Evolutionary conservation across 2,329 filamentous ascomycete genomes (phyloP).

Genomic region (Trichoderma lentiforme): DNA sequence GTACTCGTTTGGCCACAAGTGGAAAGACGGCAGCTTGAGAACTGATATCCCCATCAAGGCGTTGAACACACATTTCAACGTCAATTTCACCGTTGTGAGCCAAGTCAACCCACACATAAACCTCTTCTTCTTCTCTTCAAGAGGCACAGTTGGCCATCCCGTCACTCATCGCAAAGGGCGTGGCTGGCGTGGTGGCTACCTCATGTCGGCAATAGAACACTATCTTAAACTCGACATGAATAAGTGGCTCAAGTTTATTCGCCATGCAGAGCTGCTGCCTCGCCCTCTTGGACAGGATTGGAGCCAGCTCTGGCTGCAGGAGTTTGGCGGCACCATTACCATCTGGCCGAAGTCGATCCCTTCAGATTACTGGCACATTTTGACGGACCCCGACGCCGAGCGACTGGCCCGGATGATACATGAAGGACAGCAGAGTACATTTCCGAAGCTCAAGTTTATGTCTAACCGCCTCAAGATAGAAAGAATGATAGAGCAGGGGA

Average conservation of each 20-base stretch:
- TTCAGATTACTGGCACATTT: constrained; percentile 80
- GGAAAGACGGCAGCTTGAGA: constrained; percentile 93
- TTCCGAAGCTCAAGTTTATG: constrained; percentile 89
- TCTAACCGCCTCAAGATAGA: constrained; percentile 84
- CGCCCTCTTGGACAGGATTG: constrained; percentile 91
- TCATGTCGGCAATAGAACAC: constrained; percentile 88
- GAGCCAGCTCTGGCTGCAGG: constrained; percentile 93
- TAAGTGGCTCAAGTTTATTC: constrained; percentile 95
- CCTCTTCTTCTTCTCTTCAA: constrained; percentile 95
- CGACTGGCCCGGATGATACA: constrained; percentile 85
- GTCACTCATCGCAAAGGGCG: constrained; percentile 91
- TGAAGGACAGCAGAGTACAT: constrained; percentile 82
- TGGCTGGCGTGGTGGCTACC: constrained; percentile 93
- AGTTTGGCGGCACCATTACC: constrained; percentile 91
- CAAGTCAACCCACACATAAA: constrained; percentile 97
- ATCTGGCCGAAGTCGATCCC: constrained; percentile 84
- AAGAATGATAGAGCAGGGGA: constrained; percentile 58
- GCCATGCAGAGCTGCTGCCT: constrained; percentile 87
- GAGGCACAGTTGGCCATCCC: constrained; percentile 85
- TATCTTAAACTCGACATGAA: constrained; percentile 95
- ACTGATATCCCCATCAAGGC: constrained; percentile 95
- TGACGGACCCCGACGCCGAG: constrained; percentile 74
- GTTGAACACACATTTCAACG: constrained; percentile 94
- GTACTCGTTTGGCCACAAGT: constrained; percentile 97
- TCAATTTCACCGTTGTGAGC: constrained; percentile 89